Base-by-base conservation (phyloP, 2,329 filamentous ascomycete species). In the Pyrenophora seminiperda region DNA sequence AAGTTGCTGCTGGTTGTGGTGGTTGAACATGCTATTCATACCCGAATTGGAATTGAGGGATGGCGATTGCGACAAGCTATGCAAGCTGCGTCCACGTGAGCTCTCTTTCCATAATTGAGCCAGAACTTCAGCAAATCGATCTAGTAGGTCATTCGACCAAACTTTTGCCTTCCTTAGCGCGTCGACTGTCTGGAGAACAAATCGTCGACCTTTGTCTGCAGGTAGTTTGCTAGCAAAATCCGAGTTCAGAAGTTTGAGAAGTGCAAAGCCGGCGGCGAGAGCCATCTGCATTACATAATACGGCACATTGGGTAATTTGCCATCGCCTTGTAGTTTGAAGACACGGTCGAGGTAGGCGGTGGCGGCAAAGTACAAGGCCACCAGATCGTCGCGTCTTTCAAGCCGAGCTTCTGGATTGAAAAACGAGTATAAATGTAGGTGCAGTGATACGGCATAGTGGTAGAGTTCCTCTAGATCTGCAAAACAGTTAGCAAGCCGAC, bases 241-340 rank as follows among this genome's bases (percentile, higher is more conserved):
- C 41, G 86, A 84, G 74, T 92, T 86, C 48, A 93, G 79, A 65
- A 88, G 76, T 61, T 92, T 93, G 54, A 92, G 79, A 39, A 94
- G 76, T 1, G 88, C 86, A 62, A 91, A 91, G 3, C 87, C 86
- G 4, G 87, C 88, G 2, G 89, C 89, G n/a, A 92, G 84, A 48
- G 91, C 83, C 87, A 93, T 92, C 72, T 93, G 89, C 67, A 91
- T 86, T 43, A 93, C 83, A 71, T 92, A 92, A 68, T 88, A 90
- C 57, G 83, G 87, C 19, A 85, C 82, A 63, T 88, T 86, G 41
- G 81, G 81, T 20, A 91, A 76, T 41, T 87, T 80, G 40, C 80
- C 79, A 6, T 82, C 79, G 43, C 71, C 65, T 27, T 79, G 46
- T 7, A 89, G 76, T 50, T 84, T 81, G 53, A 80, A 76, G 1